A percentile compares a stretch with the other conserved stretches of the same genome.
phyloP scores from a whole-genome alignment of 2,329 filamentous ascomycete genomes.

The Leptographium wingfieldii region DNA sequence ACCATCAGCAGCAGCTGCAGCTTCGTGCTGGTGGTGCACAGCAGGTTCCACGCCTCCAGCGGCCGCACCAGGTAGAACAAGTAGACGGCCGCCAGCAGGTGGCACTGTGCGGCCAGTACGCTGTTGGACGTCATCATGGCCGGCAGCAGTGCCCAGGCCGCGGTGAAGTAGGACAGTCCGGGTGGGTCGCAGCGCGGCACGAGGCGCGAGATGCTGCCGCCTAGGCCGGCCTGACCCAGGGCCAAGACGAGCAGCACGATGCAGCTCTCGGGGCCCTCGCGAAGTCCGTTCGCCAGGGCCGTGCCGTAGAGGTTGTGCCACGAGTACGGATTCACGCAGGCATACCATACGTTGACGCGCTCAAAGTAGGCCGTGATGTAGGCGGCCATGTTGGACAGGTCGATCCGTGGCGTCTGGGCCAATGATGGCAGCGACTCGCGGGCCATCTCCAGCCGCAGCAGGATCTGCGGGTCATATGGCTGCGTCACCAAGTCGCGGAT shows the following conservation, averaged over 20 bases:
- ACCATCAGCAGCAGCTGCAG: constrained; percentile 66
- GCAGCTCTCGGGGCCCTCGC: constrained; percentile 69
- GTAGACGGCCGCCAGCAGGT: constrained; percentile 69
- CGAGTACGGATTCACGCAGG: constrained; percentile 70
- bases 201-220: constrained; percentile 63
- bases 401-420: constrained; percentile 52
- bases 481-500: constrained; percentile 66
- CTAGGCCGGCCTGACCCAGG: constrained; percentile 62
- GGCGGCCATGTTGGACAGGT: constrained; percentile 59
- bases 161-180: constrained; percentile 67
- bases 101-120: constrained; percentile 66
- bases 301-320: constrained; percentile 66
- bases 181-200: constrained; percentile 58
- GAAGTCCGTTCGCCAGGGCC: constrained; percentile 62
- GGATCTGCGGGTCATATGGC: constrained; percentile 68
- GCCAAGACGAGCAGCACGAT: constrained; percentile 68
- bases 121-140: constrained; percentile 70
- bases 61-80: constrained; percentile 72
- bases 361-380: constrained; percentile 74
- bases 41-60: constrained; percentile 69
- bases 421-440: constrained; percentile 60
- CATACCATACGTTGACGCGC: constrained; percentile 74
- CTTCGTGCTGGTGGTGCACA: constrained; percentile 72
- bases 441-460: constrained; percentile 70
- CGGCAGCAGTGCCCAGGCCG: constrained; percentile 66